Conservation (phyloP, 768 basidiomycete species). For the Lentinula boryana region DNA sequence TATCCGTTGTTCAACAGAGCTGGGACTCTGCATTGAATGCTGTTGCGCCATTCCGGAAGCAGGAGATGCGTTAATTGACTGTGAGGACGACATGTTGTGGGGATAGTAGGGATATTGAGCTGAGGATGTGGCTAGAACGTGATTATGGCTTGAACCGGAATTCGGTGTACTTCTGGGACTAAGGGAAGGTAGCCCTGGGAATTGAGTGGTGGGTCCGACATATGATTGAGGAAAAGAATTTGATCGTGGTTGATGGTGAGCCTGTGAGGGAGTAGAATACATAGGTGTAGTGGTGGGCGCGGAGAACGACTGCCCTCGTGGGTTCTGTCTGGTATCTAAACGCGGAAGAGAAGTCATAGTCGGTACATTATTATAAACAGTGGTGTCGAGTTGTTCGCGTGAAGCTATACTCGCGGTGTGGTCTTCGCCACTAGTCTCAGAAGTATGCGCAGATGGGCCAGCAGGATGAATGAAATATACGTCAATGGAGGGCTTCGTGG, state of each 20-base stretch:
- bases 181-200: neutral
- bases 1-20: neutral
- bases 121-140: neutral
- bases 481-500: slow-evolving; percentile 36
- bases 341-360: neutral
- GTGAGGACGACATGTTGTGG: neutral
- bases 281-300: neutral
- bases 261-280: neutral
- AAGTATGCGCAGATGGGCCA: neutral
- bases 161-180: neutral
- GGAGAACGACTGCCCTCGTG: neutral
- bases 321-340: neutral
- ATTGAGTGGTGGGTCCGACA: neutral
- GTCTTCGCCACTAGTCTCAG: neutral
- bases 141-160: neutral
- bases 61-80: neutral
- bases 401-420: neutral
- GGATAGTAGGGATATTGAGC: neutral
- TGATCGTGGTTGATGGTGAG: neutral
- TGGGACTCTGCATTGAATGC: neutral
- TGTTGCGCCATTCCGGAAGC: neutral
- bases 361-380: neutral
- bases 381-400: neutral
- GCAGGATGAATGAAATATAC: slow-evolving; percentile 35
- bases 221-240: neutral